phyloP scores from a whole-genome alignment of 1,139 yeast genomes.

The Candida pseudocylindracea region DNA sequence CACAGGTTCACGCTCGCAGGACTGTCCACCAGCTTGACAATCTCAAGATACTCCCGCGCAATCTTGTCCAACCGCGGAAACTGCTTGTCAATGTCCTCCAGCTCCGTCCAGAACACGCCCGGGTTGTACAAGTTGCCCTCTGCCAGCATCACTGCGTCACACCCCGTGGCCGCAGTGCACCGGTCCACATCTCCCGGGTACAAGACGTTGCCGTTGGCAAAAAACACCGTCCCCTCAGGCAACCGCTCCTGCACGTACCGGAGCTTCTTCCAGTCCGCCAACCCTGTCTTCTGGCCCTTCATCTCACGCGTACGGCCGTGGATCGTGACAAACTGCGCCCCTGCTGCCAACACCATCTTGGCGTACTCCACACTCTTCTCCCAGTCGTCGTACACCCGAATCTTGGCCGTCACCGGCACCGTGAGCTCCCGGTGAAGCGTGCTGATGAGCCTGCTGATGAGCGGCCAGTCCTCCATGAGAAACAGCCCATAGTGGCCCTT shows the following conservation, averaged over 20 bases:
- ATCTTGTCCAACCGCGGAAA: slow-evolving; percentile 75
- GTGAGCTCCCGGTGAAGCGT: slow-evolving; percentile 52
- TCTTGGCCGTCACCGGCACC: slow-evolving; percentile 89
- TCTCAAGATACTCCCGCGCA: slow-evolving; percentile 72
- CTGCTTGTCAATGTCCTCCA: slow-evolving; percentile 32
- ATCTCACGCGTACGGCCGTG: slow-evolving; percentile 94
- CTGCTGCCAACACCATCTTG: slow-evolving; percentile 75
- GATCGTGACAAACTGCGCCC: slow-evolving; percentile 86
- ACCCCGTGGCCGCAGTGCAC: slow-evolving; percentile 35
- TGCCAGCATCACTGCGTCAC: slow-evolving; percentile 96
- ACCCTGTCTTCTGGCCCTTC: slow-evolving; percentile 91
- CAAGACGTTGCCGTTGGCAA: slow-evolving; percentile 81
- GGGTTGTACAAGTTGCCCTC: slow-evolving; percentile 92
- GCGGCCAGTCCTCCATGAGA: slow-evolving; percentile 92
- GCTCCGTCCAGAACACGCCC: slow-evolving; percentile 53
- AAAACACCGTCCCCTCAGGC: slow-evolving; percentile 68
- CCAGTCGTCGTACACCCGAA: slow-evolving; percentile 71
- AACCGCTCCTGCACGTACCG: slow-evolving; percentile 56
- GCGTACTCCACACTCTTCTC: slow-evolving; percentile 78
- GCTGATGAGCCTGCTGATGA: slow-evolving; percentile 48
- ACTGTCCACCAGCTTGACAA: slow-evolving; percentile 44
- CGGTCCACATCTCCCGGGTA: slow-evolving; percentile 63
- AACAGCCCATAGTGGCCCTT: slow-evolving; percentile 94
- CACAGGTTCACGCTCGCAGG: slow-evolving; percentile 62
- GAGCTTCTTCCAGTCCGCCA: slow-evolving; percentile 82